Conservation (phyloP, 2,329 filamentous ascomycete species). For the Chaetomiaceae sp. region DNA sequence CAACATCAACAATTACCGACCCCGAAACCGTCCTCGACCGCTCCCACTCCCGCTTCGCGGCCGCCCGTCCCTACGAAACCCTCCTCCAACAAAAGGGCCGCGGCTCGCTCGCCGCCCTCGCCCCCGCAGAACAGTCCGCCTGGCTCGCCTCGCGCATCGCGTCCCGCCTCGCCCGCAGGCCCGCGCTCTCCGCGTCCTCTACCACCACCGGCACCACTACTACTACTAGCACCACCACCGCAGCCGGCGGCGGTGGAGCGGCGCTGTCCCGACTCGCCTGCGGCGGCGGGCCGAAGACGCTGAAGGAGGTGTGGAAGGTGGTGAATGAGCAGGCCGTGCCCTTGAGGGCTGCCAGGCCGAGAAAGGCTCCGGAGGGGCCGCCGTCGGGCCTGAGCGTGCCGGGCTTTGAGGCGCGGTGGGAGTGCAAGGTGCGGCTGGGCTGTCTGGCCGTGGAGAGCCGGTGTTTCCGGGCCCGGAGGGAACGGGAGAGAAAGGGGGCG, state of each 20-base stretch:
- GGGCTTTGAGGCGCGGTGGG: conserved; percentile 42
- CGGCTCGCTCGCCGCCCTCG: conserved; percentile 38
- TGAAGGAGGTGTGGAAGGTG: conserved; percentile 56
- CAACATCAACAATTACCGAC: conserved; percentile 13
- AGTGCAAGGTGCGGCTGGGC: conserved; percentile 41
- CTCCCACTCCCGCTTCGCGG: conserved; percentile 44
- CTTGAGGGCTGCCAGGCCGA: conserved; percentile 37
- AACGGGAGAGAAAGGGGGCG: conserved; percentile 25
- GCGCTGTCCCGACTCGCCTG: conserved; percentile 27
- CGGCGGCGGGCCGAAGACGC: conserved; percentile 40
- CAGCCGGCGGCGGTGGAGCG: background rate
- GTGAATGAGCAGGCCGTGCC: conserved; percentile 50
- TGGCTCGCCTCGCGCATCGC: conserved; percentile 47
- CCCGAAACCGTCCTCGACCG: conserved; percentile 49
- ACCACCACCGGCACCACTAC: background rate
- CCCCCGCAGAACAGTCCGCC: conserved; percentile 47
- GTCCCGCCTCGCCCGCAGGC: conserved; percentile 34
- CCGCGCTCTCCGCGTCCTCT: conserved; percentile 20
- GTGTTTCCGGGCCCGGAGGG: conserved; percentile 40
- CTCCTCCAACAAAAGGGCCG: conserved; percentile 33
- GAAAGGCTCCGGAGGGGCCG: conserved; percentile 34
- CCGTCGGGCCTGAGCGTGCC: conserved; percentile 29
- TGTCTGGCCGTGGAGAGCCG: conserved; percentile 42
- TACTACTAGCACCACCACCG: too few relatives aligned
- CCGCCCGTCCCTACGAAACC: conserved; percentile 47